Percentiles rank a stretch among this genome's conserved stretches.
These are phyloP conservation scores for Yamagishiella unicocca DNA, from an alignment of 139 green algal species.

Conservation along the genomic window DNA sequence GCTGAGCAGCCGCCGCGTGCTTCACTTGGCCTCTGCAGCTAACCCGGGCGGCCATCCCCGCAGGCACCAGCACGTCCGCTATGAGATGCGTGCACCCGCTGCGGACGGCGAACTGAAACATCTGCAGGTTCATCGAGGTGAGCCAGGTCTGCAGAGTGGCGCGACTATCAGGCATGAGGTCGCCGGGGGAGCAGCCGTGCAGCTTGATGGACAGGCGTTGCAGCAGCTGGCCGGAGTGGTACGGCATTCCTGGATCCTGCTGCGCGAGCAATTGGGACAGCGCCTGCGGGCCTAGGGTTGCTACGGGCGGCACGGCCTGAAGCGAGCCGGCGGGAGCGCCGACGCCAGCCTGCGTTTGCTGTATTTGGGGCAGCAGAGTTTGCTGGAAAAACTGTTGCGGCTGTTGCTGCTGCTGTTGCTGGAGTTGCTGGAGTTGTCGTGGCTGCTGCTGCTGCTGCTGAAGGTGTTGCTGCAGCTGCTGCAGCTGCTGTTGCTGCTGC, in stretches of 20 bases:
- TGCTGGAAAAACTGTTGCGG: not conserved
- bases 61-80: not conserved
- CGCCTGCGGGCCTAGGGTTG: no score
- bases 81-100: constrained; percentile 37
- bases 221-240: constrained; percentile 10
- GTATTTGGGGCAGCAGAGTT: not conserved
- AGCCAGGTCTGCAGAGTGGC: not conserved
- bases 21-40: no score
- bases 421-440: not conserved
- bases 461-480: not conserved
- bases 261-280: no score
- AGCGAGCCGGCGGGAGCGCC: no score
- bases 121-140: not conserved
- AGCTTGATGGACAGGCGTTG: constrained; percentile 40
- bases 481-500: not conserved
- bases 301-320: no score
- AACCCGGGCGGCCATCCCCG: no score
- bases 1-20: no score
- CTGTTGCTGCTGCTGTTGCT: not conserved
- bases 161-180: constrained; percentile 22
- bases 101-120: not conserved
- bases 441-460: not conserved
- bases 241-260: not conserved
- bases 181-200: constrained; percentile 14
- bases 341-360: no score